Base-by-base conservation (phyloP, 306 rosid species). In the Inga oerstediana region DNA sequence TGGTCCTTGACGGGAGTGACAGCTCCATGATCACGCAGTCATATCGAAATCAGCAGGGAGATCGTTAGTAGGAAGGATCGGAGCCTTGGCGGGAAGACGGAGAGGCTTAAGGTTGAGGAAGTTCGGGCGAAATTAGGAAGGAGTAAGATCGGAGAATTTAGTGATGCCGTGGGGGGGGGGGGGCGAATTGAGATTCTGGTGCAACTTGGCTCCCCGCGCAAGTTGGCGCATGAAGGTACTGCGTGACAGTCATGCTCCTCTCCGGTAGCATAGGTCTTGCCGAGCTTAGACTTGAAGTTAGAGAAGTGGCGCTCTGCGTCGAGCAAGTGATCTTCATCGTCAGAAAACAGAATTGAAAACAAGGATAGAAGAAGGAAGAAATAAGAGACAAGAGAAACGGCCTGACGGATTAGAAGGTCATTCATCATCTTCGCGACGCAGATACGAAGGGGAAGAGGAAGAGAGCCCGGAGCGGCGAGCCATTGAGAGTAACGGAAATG, bases 121-220 rank as follows among this genome's bases (percentile, higher is more conserved):
- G 17, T 88, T 80, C 52, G 78, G 76, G 79, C 92, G 92, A 45
- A 94, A 94, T 78, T 93, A 91, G 5, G 84, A 74, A 35, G 91
- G 91, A 24, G 97, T 94, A 16, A 94, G 97, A 89, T 94, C 97
- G 86, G 97, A 90, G 83, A 92, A 94, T 75, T 74, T 86, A 0
- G 98, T 94, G 79, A 91, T 89, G 19, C 98, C 97, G 81, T 93
- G 98, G 66, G 88, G 85, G 71, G 98, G 52, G 84, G 75, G 49
- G 93, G 91, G n/a, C n/a, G n/a, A n/a, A 68, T 94, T 97, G 48
- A 93, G 88, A 90, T 72, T 79, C 92, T 90, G 97, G 81, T 91
- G 97, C 15, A 84, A 80, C 84, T 78, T 89, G 45, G 96, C 97
- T 2, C 88, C 89, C 54, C 86, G 88, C 66, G 34, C 34, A 94